Evolutionary conservation across 1,284 basidiomycete species (phyloP), one percentile per base, ranked within the genome.

Genomic region (Tilletia caries): DNA sequence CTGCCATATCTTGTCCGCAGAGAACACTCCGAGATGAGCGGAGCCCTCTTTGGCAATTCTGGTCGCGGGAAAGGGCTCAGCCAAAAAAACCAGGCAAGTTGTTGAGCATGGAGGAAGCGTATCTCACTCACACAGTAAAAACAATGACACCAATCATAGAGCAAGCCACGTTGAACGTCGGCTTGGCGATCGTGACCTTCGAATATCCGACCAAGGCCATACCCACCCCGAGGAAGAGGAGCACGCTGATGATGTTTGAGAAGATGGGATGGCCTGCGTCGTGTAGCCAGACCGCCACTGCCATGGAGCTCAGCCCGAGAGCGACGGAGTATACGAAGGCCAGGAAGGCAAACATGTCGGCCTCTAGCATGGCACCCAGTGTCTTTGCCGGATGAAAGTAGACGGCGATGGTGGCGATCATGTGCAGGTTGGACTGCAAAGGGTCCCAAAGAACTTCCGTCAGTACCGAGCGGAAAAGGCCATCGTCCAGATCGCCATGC

Each of bases 161-260:
- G 46, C 78, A 82, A 89, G 92, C 92, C n/a, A 92, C 91, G 78
- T 93, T 94, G 83, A 95, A 97, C 20, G 90, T 89, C 0, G 93
- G 91, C 80, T 91, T 95, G 10, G 86, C 88, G 85, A 97, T 92
- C 89, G 91, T 93, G 4, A 92, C 87, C 83, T 96, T 94, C 85
- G 89, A 89, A 88, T 90, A 97, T 0, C 93, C 92, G 27, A 96
- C 84, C 0, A 87, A 81, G 43, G 89, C 90, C 88, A 95, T 92
- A 27, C 90, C 89, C 0, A 92, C 75, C 0, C 92, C 94, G 10
- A 89, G 69, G 29, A 95, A 87, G 23, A 91, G 88, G 27, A 93
- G 67, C 15, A 79, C 84, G 25, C 87, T 76, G 66, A 84, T 25
- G 20, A 78, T 68, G 70, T 84, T 83, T 1, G 78, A 81, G 58